Conservation (phyloP, 225 moss, liverwort and hornwort species). For the Pleurozium schreberi region DNA sequence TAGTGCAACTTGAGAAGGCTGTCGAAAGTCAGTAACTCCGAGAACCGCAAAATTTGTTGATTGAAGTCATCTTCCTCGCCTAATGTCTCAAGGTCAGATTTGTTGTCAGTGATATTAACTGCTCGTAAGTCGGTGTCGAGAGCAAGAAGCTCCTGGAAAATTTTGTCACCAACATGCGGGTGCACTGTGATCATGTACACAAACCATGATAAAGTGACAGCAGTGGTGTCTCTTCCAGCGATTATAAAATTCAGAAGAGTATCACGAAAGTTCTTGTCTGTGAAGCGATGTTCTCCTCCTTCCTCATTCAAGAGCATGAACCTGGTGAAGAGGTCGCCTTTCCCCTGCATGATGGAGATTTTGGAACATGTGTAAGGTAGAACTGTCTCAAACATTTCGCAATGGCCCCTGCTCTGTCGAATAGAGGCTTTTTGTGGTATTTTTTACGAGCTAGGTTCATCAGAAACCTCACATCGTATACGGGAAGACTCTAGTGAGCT, state of each 20-base stretch:
- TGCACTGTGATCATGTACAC: slow-evolving; percentile 29
- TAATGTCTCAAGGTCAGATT: neutral
- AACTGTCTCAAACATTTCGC: too few relatives aligned
- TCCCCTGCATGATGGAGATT: neutral
- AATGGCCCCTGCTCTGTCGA: too few relatives aligned
- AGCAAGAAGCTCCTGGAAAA: slow-evolving; percentile 30
- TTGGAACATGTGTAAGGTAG: neutral
- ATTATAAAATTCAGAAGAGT: slow-evolving; percentile 21
- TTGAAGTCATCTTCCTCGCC: neutral
- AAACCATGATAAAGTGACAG: slow-evolving; percentile 55
- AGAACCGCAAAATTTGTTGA: slow-evolving; percentile 6
- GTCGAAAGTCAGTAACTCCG: slow-evolving; percentile 19
- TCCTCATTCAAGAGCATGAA: slow-evolving; percentile 18
- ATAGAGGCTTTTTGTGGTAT: too few relatives aligned
- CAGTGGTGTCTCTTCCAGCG: slow-evolving; percentile 52
- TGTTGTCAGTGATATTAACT: neutral
- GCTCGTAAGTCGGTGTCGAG: slow-evolving; percentile 6
- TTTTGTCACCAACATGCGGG: slow-evolving; percentile 5
- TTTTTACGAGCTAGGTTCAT: neutral
- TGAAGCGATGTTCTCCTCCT: slow-evolving; percentile 8
- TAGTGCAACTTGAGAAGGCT: slow-evolving; percentile 24
- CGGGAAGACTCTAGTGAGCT: neutral
- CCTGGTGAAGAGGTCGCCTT: slow-evolving; percentile 15
- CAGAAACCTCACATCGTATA: neutral
- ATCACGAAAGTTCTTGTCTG: slow-evolving; percentile 57